Conservation (phyloP, 345 rosid species). For the Eucalyptus tenuipes region DNA sequence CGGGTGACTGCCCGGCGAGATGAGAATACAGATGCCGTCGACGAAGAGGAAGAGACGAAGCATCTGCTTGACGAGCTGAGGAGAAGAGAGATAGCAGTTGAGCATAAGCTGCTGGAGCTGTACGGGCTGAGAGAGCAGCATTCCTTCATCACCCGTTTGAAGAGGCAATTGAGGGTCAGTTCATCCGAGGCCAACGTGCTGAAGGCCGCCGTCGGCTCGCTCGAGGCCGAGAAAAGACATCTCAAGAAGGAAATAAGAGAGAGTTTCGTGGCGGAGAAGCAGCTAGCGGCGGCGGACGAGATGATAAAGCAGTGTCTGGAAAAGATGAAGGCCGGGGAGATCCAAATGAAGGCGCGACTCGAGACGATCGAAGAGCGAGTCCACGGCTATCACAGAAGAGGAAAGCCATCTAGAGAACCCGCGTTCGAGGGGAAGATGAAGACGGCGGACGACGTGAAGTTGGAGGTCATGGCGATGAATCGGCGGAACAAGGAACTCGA, state of each 20-base stretch:
- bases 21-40: conserved; percentile 6
- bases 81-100: neutral
- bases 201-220: neutral
- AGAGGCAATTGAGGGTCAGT: conserved; percentile 1
- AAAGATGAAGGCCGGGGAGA: neutral
- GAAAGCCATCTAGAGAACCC: neutral
- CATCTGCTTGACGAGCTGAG: neutral
- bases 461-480: conserved; percentile 2
- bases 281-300: conserved; percentile 5
- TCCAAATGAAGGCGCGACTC: neutral
- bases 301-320: conserved; percentile 2
- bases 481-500: conserved; percentile 22
- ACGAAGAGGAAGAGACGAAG: neutral
- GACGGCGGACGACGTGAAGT: neutral
- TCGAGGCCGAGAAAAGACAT: conserved; percentile 2
- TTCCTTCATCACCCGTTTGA: neutral
- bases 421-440: conserved; percentile 1
- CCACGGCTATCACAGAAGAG: neutral
- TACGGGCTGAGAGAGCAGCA: conserved; percentile 2
- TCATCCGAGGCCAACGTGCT: conserved; percentile 5
- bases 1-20: neutral
- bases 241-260: conserved; percentile 4
- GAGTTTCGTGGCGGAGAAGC: neutral
- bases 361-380: conserved; percentile 10
- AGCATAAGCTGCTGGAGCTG: conserved; percentile 8